Evolutionary conservation across 352 stramenopile species (phyloP), one percentile per base, ranked within the genome.

Genomic region (Phytophthora capsici): DNA sequence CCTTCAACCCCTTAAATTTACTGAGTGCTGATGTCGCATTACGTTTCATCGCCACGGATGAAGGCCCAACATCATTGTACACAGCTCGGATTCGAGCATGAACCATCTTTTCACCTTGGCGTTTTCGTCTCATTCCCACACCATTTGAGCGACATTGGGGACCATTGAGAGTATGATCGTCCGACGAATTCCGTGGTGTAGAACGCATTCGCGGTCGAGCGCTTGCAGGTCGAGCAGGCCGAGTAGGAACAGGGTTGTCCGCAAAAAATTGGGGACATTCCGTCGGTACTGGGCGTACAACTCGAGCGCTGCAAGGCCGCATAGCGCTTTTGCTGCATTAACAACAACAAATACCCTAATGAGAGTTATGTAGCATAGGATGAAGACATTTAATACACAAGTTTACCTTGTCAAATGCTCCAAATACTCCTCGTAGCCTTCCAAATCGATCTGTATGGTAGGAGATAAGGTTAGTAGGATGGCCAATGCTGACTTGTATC

Each of bases 381-480:
- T 19, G 40, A 28, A 44, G 30, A 12, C 20, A 43, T 22, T 32
- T 20, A 17, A 13, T 23, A n/a, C 3, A 41, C 6, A 6, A 43
- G 41, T 8, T 52, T 45, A 88, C 81, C 66, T 71, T 71, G 77
- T 75, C 26, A 88, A 75, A 9, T 80, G 75, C 13, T 71, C 56
- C 12, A 86, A 68, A 48, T 89, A 90, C 14, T 77, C 72, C 50
- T 90, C 82, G 25, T 89, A 89, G 43, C 70, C 71, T 32, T 90
- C 82, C 23, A 90, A 69, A 36, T 90, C 73, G 36, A 90, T 73
- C 82, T 90, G 46, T 23, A 38, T 46, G 12, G 28, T 12, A 26
- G 57, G 28, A 61, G 49, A 49, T 32, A 50, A 19, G 38, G 22
- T 43, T 38, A 38, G 25, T 32, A 8, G 3, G 19, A n/a, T 56